These are phyloP conservation scores for Cokeromyces recurvatus DNA, from an alignment of 371 early-diverging fungal genomes.

Conservation along the genomic window DNA sequence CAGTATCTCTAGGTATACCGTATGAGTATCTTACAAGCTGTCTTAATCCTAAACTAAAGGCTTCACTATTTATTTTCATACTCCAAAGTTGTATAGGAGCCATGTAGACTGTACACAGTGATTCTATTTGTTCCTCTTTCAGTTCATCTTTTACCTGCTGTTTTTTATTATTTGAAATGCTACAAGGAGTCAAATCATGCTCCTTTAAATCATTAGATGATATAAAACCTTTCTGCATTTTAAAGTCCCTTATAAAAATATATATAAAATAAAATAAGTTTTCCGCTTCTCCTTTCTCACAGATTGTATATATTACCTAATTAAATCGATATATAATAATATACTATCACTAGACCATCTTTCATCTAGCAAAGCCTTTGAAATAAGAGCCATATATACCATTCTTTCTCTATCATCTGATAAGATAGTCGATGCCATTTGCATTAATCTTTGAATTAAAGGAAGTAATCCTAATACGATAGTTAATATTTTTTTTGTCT, in stretches of 20 bases:
- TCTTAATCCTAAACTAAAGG: background rate
- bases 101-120: background rate
- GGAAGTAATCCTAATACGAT: background rate
- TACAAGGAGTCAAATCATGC: background rate
- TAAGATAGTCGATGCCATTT: background rate
- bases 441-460: constrained; percentile 5
- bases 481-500: background rate
- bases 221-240: background rate
- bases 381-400: constrained; percentile 8
- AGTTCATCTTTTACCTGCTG: background rate
- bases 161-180: background rate
- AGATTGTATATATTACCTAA: constrained; percentile 3
- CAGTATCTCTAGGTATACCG: constrained; percentile 1
- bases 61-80: background rate
- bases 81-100: constrained; percentile 1
- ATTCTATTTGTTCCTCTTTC: background rate
- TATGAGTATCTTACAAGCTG: constrained; percentile 3
- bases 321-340: constrained; percentile 1
- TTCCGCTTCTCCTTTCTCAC: no score
- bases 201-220: background rate
- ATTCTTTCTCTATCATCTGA: constrained; percentile 4
- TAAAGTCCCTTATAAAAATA: background rate
- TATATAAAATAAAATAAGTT: no score
- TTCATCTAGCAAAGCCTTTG: constrained; percentile 8
- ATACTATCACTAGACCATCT: constrained; percentile 4